Percentiles rank a stretch among this genome's conserved stretches.
phyloP scores from a whole-genome alignment of 352 stramenopile species.

The Pythium phragmiticola region DNA sequence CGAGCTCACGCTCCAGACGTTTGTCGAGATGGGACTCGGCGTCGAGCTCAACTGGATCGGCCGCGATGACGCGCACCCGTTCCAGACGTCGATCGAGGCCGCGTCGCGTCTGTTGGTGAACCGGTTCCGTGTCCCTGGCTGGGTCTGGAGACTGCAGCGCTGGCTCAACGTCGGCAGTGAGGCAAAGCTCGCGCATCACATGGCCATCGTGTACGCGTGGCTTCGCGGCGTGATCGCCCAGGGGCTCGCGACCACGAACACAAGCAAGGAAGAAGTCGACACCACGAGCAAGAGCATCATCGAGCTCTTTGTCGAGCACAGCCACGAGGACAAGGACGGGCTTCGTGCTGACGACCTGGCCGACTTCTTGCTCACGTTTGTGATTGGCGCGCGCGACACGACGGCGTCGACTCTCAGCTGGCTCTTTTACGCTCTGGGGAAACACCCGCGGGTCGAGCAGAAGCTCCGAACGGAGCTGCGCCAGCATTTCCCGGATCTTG shows the following conservation, averaged over 20 bases:
- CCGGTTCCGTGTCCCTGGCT: slow-evolving; percentile 31
- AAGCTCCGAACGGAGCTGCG: no score
- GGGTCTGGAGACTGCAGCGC: neutral
- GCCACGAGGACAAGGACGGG: slow-evolving; percentile 20
- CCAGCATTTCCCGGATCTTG: no score
- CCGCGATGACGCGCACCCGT: slow-evolving; percentile 37
- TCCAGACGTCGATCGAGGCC: slow-evolving; percentile 46
- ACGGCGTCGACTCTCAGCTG: no score
- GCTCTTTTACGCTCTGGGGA: no score
- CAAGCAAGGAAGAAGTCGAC: no score
- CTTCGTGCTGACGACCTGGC: slow-evolving; percentile 21
- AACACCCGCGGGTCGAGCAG: no score
- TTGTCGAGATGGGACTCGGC: slow-evolving; percentile 55
- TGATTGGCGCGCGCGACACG: no score
- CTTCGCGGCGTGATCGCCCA: slow-evolving; percentile 43
- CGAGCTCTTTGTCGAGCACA: slow-evolving; percentile 22
- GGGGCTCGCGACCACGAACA: slow-evolving; percentile 20
- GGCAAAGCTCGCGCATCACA: slow-evolving; percentile 31
- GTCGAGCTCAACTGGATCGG: slow-evolving; percentile 46
- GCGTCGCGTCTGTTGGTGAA: slow-evolving; percentile 33
- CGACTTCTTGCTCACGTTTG: no score
- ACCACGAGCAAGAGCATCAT: slow-evolving; percentile 24
- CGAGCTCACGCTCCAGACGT: slow-evolving; percentile 55
- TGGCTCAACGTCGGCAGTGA: slow-evolving; percentile 46
- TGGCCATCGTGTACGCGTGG: slow-evolving; percentile 39